These are phyloP conservation scores for Debaryomyces sp. DNA, from an alignment of 1,139 yeast species.

Conservation along the genomic window DNA sequence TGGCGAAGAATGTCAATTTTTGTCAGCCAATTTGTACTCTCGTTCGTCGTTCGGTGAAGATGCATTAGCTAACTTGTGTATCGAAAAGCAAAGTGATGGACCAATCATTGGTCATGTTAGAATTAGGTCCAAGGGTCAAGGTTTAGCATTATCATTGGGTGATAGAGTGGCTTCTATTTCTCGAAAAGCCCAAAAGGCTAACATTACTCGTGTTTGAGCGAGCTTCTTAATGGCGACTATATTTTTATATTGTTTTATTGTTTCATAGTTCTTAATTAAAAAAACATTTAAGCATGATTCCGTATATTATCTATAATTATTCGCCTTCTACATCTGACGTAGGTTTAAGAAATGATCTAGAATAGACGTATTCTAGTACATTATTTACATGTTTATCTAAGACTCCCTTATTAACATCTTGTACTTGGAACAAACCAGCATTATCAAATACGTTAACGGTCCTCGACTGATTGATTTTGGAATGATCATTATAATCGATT, in stretches of 20 bases:
- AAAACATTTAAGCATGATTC: neutral
- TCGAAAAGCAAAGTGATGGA: slow-evolving; percentile 77
- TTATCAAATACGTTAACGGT: slow-evolving; percentile 30
- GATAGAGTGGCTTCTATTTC: slow-evolving; percentile 86
- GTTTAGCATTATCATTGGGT: slow-evolving; percentile 91
- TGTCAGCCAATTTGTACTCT: slow-evolving; percentile 93
- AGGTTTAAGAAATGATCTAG: slow-evolving; percentile 10
- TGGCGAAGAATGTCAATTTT: slow-evolving; percentile 87
- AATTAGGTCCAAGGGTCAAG: slow-evolving; percentile 97
- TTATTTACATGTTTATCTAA: slow-evolving; percentile 17
- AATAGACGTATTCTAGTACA: slow-evolving; percentile 17
- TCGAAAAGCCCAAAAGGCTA: slow-evolving; percentile 47
- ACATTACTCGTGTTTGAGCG: slow-evolving; percentile 23
- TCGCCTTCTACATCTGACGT: neutral
- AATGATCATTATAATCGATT: slow-evolving; percentile 17
- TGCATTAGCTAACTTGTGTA: slow-evolving; percentile 93
- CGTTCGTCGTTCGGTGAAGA: slow-evolving; percentile 96
- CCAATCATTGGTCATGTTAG: slow-evolving; percentile 93
- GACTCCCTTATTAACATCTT: slow-evolving; percentile 21
- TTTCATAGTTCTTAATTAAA: slow-evolving; percentile 4
- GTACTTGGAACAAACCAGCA: slow-evolving; percentile 26
- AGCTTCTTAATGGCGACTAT: slow-evolving; percentile 5
- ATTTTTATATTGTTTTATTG: slow-evolving; percentile 7
- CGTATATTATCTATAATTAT: slow-evolving; percentile 1
- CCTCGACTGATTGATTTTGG: slow-evolving; percentile 19